Percentiles rank a stretch among this genome's conserved stretches.
Evolutionary conservation across 495 filamentous ascomycete genomes (phyloP).

Genomic region (Annulohypoxylon maeteangense): DNA sequence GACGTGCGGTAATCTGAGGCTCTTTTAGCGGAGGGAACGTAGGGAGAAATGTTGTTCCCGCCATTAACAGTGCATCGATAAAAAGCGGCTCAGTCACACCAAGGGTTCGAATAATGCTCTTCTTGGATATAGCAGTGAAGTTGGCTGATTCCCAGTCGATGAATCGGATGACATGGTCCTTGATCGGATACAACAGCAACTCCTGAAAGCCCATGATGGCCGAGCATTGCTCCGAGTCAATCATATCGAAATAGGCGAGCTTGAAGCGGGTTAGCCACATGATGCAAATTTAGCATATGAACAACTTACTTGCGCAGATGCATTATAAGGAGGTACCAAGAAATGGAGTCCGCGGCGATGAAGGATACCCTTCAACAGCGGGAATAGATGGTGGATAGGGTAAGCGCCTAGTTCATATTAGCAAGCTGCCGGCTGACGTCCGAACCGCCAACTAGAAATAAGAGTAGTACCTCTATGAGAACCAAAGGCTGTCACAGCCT

Average conservation of each 20-base stretch:
- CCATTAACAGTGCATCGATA: constrained; percentile 82
- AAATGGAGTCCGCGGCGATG: constrained; percentile 76
- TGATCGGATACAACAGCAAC: constrained; percentile 84
- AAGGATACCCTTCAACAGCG: constrained; percentile 78
- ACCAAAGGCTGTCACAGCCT: constrained; percentile 85
- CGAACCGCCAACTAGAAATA: not conserved
- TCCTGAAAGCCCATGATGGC: constrained; percentile 89
- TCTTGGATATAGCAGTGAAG: constrained; percentile 78
- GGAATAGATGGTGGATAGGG: constrained; percentile 70
- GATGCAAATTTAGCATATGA: not conserved
- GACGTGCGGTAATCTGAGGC: constrained; percentile 53
- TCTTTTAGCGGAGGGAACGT: constrained; percentile 79
- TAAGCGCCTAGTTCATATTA: constrained; percentile 62
- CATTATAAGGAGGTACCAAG: constrained; percentile 88
- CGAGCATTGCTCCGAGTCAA: constrained; percentile 73
- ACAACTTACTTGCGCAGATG: constrained; percentile 80
- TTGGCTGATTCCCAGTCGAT: constrained; percentile 74
- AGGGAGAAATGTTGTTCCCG: constrained; percentile 82
- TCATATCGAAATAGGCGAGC: constrained; percentile 84
- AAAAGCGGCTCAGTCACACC: constrained; percentile 78
- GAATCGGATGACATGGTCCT: constrained; percentile 77
- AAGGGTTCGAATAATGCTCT: constrained; percentile 73
- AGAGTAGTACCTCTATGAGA: constrained; percentile 70
- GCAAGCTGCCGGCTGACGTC: constrained; percentile 15
- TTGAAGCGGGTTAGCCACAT: constrained; percentile 52